Percentiles rank a stretch among this genome's conserved stretches.
Conservation (phyloP, 1,284 basidiomycete genomes). For the Wallemia hederae region DNA sequence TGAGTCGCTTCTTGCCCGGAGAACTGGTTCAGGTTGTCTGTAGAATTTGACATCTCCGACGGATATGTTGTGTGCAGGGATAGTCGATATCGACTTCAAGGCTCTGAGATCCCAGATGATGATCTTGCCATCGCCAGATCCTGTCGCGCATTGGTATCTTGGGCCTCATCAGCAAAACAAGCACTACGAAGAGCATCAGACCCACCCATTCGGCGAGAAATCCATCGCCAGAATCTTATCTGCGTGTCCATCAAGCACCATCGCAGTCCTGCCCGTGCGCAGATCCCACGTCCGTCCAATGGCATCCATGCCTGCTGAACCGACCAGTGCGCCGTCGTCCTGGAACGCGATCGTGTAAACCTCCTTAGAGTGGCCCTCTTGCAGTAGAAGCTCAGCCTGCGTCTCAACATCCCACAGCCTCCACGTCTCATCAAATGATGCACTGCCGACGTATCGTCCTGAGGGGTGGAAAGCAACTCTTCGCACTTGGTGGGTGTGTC, state of each 20-base stretch:
- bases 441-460: conserved; percentile 68
- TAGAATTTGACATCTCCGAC: conserved; percentile 90
- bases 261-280: conserved; percentile 75
- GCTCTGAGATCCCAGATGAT: conserved; percentile 95
- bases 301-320: conserved; percentile 82
- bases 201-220: conserved; percentile 82
- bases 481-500: conserved; percentile 70
- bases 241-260: conserved; percentile 93
- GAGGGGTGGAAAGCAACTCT: conserved; percentile 88
- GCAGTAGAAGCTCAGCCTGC: conserved; percentile 49
- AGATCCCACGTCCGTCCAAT: conserved; percentile 94
- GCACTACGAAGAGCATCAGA: conserved; percentile 3
- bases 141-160: conserved; percentile 92
- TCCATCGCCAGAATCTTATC: conserved; percentile 71
- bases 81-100: conserved; percentile 71
- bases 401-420: conserved; percentile 74
- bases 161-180: conserved; percentile 6
- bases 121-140: conserved; percentile 86
- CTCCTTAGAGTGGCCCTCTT: conserved; percentile 93
- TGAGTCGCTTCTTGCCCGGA: not conserved
- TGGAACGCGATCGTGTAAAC: conserved; percentile 90
- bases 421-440: conserved; percentile 97
- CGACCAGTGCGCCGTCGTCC: conserved; percentile 67
- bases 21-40: conserved; percentile 16
- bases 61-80: conserved; percentile 80